Evolutionary conservation across 208 protist species (phyloP).

Genomic region (Crithidia acanthocephali): DNA sequence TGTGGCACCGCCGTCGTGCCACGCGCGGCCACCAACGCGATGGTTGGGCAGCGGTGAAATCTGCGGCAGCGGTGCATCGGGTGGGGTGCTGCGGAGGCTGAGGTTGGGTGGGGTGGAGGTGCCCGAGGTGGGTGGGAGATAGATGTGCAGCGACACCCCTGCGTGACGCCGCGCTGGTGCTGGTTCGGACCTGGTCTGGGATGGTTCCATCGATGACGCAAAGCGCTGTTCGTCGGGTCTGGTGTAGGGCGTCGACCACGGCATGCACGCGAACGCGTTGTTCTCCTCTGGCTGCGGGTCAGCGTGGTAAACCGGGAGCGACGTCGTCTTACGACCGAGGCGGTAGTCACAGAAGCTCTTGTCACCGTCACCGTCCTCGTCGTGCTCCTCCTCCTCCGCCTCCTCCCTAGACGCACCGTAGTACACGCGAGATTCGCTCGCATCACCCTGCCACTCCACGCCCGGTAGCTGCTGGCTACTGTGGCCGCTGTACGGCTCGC

Average conservation of each 20-base stretch:
- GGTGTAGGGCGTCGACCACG: background rate
- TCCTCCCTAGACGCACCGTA: too few species aligned
- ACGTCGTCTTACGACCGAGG: background rate
- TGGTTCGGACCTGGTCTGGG: background rate
- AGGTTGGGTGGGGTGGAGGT: background rate
- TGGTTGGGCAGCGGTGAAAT: background rate
- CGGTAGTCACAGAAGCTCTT: background rate
- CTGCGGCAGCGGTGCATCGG: background rate
- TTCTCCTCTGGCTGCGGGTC: background rate
- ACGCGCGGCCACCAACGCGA: background rate
- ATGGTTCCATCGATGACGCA: too few species aligned
- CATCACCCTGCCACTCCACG: background rate
- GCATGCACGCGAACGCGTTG: background rate
- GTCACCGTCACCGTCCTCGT: background rate
- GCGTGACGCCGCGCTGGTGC: background rate
- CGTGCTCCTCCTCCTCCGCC: background rate
- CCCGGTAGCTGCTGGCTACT: background rate
- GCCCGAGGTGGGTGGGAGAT: background rate
- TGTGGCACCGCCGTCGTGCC: background rate
- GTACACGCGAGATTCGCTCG: background rate
- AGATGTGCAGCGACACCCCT: conserved; percentile 3
- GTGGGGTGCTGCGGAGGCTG: background rate
- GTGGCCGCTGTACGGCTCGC: background rate
- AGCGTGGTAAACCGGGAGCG: background rate
- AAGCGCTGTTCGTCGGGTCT: background rate